A percentile compares a stretch with the other conserved stretches of the same genome.
Evolutionary conservation across 2,329 filamentous ascomycete genomes (phyloP).

Genomic region (Botryotinia calthae): DNA sequence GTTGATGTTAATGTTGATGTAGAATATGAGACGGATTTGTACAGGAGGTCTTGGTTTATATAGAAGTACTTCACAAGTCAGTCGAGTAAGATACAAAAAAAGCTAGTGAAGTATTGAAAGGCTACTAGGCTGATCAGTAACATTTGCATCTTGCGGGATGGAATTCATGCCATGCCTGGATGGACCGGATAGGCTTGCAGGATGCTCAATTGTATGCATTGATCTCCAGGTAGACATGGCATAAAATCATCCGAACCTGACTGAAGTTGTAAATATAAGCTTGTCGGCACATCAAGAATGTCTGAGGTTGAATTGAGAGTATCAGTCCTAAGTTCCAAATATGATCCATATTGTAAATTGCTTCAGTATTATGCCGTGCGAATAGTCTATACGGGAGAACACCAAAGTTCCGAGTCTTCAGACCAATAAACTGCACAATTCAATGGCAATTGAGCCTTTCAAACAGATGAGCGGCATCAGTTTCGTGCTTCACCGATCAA

Average conservation of each 20-base stretch:
- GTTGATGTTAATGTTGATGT: neutral
- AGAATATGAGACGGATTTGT: neutral
- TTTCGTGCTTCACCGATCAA: neutral
- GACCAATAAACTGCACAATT: neutral
- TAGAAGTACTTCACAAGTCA: neutral
- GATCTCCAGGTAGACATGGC: neutral
- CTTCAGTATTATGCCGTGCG: neutral
- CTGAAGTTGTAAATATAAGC: neutral
- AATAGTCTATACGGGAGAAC: neutral
- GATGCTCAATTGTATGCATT: neutral
- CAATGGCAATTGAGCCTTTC: neutral
- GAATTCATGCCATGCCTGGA: neutral
- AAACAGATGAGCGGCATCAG: neutral
- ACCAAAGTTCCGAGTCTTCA: neutral
- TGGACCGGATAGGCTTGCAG: neutral
- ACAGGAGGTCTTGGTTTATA: neutral
- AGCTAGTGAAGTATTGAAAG: neutral
- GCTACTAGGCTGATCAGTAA: neutral
- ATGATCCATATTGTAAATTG: neutral
- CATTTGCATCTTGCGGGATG: neutral
- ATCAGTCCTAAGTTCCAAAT: neutral
- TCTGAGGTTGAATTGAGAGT: neutral
- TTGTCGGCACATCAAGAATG: neutral
- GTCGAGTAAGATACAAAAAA: neutral
- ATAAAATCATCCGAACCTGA: neutral